Percentiles rank a stretch among this genome's conserved stretches.
Evolutionary conservation across 2,329 filamentous ascomycete species (phyloP).

Genomic region (Fusarium chuoi): DNA sequence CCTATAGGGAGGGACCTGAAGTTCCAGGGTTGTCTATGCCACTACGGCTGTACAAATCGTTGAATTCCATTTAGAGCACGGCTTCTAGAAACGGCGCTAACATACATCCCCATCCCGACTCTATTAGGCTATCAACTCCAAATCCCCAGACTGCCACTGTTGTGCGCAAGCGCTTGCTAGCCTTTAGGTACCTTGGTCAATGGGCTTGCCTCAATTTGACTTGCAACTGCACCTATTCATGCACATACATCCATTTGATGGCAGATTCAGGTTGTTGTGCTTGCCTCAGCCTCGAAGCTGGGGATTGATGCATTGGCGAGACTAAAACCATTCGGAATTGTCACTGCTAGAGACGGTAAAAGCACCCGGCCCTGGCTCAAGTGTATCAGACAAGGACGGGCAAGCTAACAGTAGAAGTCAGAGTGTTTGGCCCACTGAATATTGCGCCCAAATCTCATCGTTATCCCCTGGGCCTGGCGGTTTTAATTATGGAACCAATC

Average conservation of each 20-base stretch:
- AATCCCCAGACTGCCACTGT: conserved; percentile 22
- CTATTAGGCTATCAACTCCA: not conserved
- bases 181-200: not conserved
- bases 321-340: conserved; percentile 7
- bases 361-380: conserved; percentile 30
- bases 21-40: not conserved
- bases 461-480: conserved; percentile 36
- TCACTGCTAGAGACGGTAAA: conserved; percentile 22
- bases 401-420: not conserved
- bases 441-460: conserved; percentile 36
- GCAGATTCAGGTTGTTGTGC: not conserved
- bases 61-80: not conserved
- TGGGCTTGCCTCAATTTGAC: conserved; percentile 38
- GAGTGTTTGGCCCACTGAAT: conserved; percentile 41
- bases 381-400: conserved; percentile 20
- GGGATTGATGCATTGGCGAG: not conserved
- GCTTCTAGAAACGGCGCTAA: conserved; percentile 15
- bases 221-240: not conserved
- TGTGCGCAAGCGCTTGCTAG: not conserved
- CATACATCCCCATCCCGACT: not conserved
- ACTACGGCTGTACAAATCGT: not conserved
- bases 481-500: conserved; percentile 44
- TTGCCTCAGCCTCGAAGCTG: not conserved
- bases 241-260: not conserved
- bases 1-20: not conserved